Conservation (phyloP, 352 stramenopile genomes). For the Phytophthora hybrid region DNA sequence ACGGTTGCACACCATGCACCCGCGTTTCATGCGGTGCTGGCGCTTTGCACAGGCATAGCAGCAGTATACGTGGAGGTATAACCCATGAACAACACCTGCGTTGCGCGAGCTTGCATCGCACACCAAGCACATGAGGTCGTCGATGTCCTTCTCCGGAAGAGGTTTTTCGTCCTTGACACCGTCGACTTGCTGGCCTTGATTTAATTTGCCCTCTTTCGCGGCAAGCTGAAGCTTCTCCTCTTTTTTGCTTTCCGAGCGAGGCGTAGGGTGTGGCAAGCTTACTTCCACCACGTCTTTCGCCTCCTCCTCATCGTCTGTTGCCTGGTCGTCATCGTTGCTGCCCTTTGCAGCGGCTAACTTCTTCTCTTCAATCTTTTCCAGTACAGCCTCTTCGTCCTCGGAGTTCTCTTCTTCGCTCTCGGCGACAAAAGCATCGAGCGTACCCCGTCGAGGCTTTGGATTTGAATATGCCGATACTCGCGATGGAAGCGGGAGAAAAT, state of each 20-base stretch:
- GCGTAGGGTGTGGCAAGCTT: slow-evolving; percentile 11
- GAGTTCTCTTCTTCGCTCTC: slow-evolving; percentile 66
- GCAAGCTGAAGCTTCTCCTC: slow-evolving; percentile 29
- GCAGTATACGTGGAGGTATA: slow-evolving; percentile 86
- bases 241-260: slow-evolving; percentile 39
- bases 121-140: slow-evolving; percentile 77
- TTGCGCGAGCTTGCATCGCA: slow-evolving; percentile 69
- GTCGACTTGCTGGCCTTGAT: slow-evolving; percentile 23
- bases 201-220: slow-evolving; percentile 8
- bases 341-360: slow-evolving; percentile 6
- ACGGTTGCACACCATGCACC: slow-evolving; percentile 82
- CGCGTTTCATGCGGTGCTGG: slow-evolving; percentile 54
- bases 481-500: slow-evolving; percentile 53
- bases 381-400: slow-evolving; percentile 53
- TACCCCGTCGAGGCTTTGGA: slow-evolving; percentile 50
- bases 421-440: slow-evolving; percentile 64
- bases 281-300: slow-evolving; percentile 24
- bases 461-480: slow-evolving; percentile 1
- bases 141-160: slow-evolving; percentile 43
- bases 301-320: slow-evolving; percentile 34
- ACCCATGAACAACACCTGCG: slow-evolving; percentile 72
- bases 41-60: slow-evolving; percentile 85
- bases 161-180: slow-evolving; percentile 17
- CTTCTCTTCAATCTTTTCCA: slow-evolving; percentile 44
- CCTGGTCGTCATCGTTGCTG: slow-evolving; percentile 35